Conservation (phyloP, 306 rosid genomes). For the Fagus sylvatica region DNA sequence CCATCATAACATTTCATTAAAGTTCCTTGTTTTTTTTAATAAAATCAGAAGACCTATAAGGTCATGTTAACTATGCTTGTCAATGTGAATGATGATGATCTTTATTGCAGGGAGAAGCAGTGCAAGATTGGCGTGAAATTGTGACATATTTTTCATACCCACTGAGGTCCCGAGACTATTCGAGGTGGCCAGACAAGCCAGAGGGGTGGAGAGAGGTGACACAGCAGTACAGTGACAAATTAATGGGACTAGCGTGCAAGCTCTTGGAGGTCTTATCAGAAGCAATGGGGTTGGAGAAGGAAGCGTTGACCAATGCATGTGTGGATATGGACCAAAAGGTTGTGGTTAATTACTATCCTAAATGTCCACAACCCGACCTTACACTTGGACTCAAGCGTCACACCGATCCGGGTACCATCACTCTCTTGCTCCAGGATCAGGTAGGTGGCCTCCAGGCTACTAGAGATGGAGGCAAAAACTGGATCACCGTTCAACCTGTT, state of each 20-base stretch:
- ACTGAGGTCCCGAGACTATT: conserved; percentile 46
- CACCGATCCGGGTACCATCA: conserved; percentile 92
- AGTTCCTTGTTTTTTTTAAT: not conserved
- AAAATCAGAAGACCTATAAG: not conserved
- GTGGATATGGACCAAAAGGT: conserved; percentile 90
- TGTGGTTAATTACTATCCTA: conserved; percentile 79
- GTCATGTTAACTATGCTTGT: not conserved
- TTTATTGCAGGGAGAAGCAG: conserved; percentile 62
- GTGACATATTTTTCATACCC: conserved; percentile 76
- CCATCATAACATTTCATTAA: too few species aligned
- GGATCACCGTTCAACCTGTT: conserved; percentile 90
- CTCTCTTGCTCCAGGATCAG: conserved; percentile 80
- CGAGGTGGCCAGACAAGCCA: conserved; percentile 89
- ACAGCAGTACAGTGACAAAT: conserved; percentile 63
- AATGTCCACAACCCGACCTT: conserved; percentile 88
- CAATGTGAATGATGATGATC: not conserved
- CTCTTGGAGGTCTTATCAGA: conserved; percentile 72
- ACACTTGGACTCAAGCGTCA: conserved; percentile 89
- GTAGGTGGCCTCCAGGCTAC: conserved; percentile 97
- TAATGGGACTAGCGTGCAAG: conserved; percentile 74
- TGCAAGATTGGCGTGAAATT: conserved; percentile 80
- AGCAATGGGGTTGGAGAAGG: conserved; percentile 87
- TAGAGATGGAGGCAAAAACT: conserved; percentile 61
- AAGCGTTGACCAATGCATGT: conserved; percentile 70
- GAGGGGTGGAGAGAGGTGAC: conserved; percentile 66